phyloP scores from a whole-genome alignment of 208 protist species.

The Sergeia podlipaevii region DNA sequence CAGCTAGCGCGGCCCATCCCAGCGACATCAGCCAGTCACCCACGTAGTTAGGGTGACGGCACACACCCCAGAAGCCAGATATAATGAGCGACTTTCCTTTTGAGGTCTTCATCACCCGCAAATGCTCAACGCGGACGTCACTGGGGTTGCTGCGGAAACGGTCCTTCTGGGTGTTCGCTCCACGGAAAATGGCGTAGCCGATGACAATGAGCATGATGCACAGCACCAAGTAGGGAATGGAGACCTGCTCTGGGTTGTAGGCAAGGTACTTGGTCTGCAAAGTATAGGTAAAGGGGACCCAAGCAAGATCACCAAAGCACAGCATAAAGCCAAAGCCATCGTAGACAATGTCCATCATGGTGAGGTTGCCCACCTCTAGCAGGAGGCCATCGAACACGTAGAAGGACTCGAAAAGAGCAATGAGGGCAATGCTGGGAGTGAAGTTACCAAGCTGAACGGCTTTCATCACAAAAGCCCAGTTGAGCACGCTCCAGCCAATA shows the following conservation, averaged over 20 bases:
- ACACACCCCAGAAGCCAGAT: conserved; percentile 96
- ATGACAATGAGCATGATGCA: conserved; percentile 32
- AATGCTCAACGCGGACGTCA: conserved; percentile 50
- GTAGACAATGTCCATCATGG: conserved; percentile 96
- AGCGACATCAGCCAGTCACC: conserved; percentile 93
- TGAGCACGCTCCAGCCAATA: conserved; percentile 94
- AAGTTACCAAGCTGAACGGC: conserved; percentile 56
- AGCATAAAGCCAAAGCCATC: conserved; percentile 97
- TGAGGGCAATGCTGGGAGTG: conserved; percentile 80
- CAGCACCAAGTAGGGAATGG: conserved; percentile 30
- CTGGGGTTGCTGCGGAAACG: conserved; percentile 73
- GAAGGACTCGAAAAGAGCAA: conserved; percentile 81
- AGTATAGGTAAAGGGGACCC: conserved; percentile 96
- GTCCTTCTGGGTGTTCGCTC: conserved; percentile 85
- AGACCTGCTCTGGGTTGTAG: conserved; percentile 50
- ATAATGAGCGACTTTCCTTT: conserved; percentile 86
- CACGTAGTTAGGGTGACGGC: conserved; percentile 97
- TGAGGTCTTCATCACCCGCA: conserved; percentile 83
- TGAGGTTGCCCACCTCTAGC: conserved; percentile 89
- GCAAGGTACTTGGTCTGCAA: conserved; percentile 92
- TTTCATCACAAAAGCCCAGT: conserved; percentile 88
- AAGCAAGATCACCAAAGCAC: conserved; percentile 93
- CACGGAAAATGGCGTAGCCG: conserved; percentile 85
- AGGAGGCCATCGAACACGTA: conserved; percentile 95
- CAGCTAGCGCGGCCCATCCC: conserved; percentile 55